Evolutionary conservation across 345 rosid species (phyloP), one percentile per base, ranked within the genome.

Genomic region (Melaleuca quinquenervia): DNA sequence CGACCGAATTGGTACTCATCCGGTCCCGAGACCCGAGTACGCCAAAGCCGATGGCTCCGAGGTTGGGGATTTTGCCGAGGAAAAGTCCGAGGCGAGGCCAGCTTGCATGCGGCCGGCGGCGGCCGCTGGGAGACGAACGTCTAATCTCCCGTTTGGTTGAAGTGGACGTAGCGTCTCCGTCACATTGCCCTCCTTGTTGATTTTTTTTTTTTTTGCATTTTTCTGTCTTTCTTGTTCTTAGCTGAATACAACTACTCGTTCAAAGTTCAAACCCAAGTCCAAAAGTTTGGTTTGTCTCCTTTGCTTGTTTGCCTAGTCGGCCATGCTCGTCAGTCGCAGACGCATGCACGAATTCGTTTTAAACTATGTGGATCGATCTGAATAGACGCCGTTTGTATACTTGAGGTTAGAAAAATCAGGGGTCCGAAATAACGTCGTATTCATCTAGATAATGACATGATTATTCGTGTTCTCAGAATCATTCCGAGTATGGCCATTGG

Each of bases 311-410:
- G 78, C 78, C 78, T 4, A 8, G 78, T 70, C 24, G 24, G 26
- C 26, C 26, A 5, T 36, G 24, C 48, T 36, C 80, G 18, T 26
- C 26, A 11, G 18, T 64, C 11, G 3, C 11, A 10, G 21, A 8
- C 13, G 12, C 44, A 36, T 1, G 13, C 7, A 11, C 13, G 20
- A 32, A 32, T 70, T 11, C 9, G 12, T 18, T 16, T 20, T 41
- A 41, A 12, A 15, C 4, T 2, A 18, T 18, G 1, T 1, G 5
- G 48, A 1, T 13, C 22, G 3, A 18, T 18, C 1, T 12, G 48
- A 36, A 64, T 29, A 15, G 29, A 64, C 11, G 36, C 1, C 48
- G 1, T 5, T 24, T 3, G 1, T 8, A 8, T 64, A 64, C 8
- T 18, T 18, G 0, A 8, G 3, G 6, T 2, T 18, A 8, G 16